Base-by-base conservation (phyloP, 495 filamentous ascomycete genomes). In the Aspergillus ostianus region DNA sequence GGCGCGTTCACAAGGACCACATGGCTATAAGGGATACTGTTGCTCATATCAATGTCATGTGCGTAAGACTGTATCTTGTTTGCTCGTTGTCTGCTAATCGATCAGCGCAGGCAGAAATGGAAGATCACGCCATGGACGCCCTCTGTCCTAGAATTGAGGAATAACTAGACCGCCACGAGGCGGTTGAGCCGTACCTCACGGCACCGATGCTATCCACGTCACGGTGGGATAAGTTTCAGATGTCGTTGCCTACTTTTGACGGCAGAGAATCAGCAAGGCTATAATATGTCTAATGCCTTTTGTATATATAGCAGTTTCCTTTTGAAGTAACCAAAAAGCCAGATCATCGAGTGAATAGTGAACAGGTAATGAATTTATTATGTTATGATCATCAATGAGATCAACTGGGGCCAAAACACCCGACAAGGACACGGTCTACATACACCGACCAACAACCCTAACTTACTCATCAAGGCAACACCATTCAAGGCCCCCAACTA, bases 41-140 rank as follows among this genome's bases (percentile, higher is more conserved):
- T 23, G 60, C 64, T 2, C 51, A 55, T 0, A 51, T 72, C 59
- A 64, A 73, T 57, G 47, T 62, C 18, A 53, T 56, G 67, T 69
- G 19, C 6, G 19, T 26, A n/a, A 41, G 6, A 47, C 2, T 27
- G 23, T 4, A 26, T 13, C 10, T 9, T 9, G 32, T 29, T 29
- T 5, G 7, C 10, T 6, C 20, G 47, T 47, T 52, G n/a, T 44
- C n/a, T 3, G 12, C 19, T 46, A 18, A 9, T 36, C 51, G 47
- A 27, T 29, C 53, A 9, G 18, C 47, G 13, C 52, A 51, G 53
- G 51, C 19, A 18, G 47, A 61, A 5, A 56, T 20, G 53, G 58
- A 61, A 41, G 20, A 32, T 3, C 19, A 9, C 15, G 53, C 58
- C 6, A 46, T 49, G 13, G 48, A 61, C 27, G 20, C 30, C 1